A percentile compares a stretch with the other conserved stretches of the same genome.
phyloP scores from a whole-genome alignment of 1,284 basidiomycete species.

The Irpex lacteus region DNA sequence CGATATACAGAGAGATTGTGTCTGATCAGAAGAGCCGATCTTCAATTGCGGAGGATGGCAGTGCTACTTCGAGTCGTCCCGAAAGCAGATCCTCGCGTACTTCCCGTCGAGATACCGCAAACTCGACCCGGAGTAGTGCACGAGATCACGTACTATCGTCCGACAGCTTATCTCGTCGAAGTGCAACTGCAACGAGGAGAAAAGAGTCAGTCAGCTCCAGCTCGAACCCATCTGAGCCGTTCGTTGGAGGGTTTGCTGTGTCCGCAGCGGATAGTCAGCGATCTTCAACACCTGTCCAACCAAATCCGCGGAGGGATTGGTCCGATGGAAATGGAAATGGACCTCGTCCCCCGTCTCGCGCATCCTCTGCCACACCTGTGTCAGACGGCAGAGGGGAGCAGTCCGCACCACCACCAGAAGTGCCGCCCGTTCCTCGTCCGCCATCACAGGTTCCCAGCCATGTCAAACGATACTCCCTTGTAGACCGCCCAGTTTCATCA shows the following conservation, averaged over 20 bases:
- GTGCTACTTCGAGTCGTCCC: constrained; percentile 35
- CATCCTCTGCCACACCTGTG: constrained; percentile 6
- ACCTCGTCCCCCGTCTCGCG: constrained; percentile 10
- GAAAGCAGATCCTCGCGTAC: constrained; percentile 47
- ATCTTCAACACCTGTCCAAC: constrained; percentile 13
- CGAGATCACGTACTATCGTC: constrained; percentile 17
- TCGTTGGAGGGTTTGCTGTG: constrained; percentile 49
- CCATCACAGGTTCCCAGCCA: constrained; percentile 48
- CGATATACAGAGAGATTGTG: constrained; percentile 67
- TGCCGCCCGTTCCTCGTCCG: constrained; percentile 20
- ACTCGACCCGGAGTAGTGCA: constrained; percentile 18
- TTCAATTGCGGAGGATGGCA: constrained; percentile 37
- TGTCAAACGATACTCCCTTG: constrained; percentile 74
- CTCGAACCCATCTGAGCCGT: constrained; percentile 34
- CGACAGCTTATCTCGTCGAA: constrained; percentile 18
- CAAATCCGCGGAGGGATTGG: constrained; percentile 13
- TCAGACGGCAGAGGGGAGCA: neutral
- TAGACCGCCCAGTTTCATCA: constrained; percentile 53
- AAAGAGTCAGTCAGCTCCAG: constrained; percentile 28
- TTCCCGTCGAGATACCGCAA: constrained; percentile 10
- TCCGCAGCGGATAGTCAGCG: constrained; percentile 13
- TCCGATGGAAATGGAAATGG: constrained; percentile 3
- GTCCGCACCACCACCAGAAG: constrained; percentile 16
- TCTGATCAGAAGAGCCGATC: constrained; percentile 56
- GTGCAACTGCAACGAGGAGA: constrained; percentile 18